Base-by-base conservation (phyloP, 1,139 yeast species). In the Sugiyamaella japonica region DNA sequence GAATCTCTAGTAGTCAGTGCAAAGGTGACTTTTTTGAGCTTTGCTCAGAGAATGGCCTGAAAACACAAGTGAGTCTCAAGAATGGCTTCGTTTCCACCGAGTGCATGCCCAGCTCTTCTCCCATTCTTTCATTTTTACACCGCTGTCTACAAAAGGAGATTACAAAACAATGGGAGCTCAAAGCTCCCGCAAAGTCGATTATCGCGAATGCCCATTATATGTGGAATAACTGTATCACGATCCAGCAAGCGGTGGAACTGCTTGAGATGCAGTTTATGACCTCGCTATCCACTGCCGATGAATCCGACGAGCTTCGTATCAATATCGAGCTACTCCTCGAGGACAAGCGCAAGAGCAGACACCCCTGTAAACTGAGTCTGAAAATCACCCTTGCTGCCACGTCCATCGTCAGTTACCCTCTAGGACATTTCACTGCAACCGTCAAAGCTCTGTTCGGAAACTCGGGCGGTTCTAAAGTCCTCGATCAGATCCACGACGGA, bases 221-320 rank as follows among this genome's bases (percentile, higher is more conserved):
- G 20, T 58, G 61, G 59, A 28, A 37, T 15, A 49, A 38, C 12
- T 52, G 54, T 5, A 42, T 38, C 4, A 23, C 31, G 2, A 45
- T 58, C 25, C 16, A 40, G 12, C 49, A 43, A 16, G 59, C 57
- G 23, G 17, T 58, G 15, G 23, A 42, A 13, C 40, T 52, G 7
- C 38, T 56, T 13, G 32, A 47, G 12, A 50, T 58, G n/a, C 54
- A 55, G 28, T 59, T 56, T 37, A 50, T 58, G 50, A 51, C 52
- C n/a, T 40, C 34, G 13, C 12, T 50, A 7, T n/a, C 47, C 1
- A 25, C 32, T 12, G 20, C 39, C 13, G 41, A 45, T 7, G 41
- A 36, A 16, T 17, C 43, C 16, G 48, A 44, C 13, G 31, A 49
- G 25, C 41, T 56, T n/a, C 23, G 28, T 23, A 25, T 56, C 12